Base-by-base conservation (phyloP, 192 early-diverging fungal species). In the Coemansia sp. region DNA sequence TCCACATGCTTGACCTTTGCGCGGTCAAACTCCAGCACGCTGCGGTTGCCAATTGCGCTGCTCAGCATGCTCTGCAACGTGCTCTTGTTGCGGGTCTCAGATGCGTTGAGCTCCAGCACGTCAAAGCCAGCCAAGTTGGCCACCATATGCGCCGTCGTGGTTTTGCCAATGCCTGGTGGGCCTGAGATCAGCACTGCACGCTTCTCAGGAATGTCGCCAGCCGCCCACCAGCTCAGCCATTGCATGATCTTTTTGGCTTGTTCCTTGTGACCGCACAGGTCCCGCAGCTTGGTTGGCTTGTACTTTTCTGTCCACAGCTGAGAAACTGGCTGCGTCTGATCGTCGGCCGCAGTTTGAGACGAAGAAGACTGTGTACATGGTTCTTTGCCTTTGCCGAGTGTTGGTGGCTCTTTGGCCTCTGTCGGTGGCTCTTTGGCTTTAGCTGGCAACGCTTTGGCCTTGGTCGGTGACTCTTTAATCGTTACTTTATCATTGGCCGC, bases 121-220 rank as follows among this genome's bases (percentile, higher is more conserved):
- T 92, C 88, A 57, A 88, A 98, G 0, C 94, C 95, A 24, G 92
- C 86, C 10, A 79, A 59, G 15, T 89, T 82, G 15, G 89, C 92
- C 7, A 92, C 89, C n/a, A 99, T 66, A 73, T 95, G 93, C 2
- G 95, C 98, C 0, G 93, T 84, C 0, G 98, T 98, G 5, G 96
- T 98, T 73, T 99, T 99, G 45, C 98, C 98, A 39, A 99, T 93
- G 1, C 98, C 98, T 5, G 98, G 98, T 3, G 95, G 92, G 3
- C 98, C 98, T 35, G 93, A 94, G 3, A 99, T 83, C 14, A 99
- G 66, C 6, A 93, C 84, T 0, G 95, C 91, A 1, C 80, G 77
- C 38, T 56, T 39, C 2, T 73, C 67, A 5, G 68, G 61, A 25
- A 77, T 47, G 1, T 22, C 53, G 4, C 71, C 76, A 1, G 35